Percentiles rank a stretch among this genome's conserved stretches.
phyloP scores from a whole-genome alignment of 257 asterid species.

The Cordia subcordata region DNA sequence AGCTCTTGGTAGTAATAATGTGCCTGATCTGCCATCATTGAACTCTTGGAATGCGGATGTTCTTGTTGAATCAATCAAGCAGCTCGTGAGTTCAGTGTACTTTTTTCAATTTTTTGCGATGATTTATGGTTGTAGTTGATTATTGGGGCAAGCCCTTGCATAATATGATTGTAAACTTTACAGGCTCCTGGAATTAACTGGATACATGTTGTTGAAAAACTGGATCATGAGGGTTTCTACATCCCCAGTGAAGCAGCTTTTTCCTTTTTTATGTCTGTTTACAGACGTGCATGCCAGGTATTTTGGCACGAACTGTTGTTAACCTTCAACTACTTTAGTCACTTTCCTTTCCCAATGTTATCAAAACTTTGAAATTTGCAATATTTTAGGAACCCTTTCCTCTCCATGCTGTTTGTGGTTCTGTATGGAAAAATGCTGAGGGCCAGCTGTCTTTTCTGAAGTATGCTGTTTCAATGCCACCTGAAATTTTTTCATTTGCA shows the following conservation, averaged over 20 bases:
- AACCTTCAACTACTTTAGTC: background rate
- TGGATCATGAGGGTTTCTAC: constrained; percentile 90
- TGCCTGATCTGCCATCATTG: constrained; percentile 43
- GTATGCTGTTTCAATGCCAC: constrained; percentile 70
- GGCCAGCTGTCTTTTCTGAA: constrained; percentile 93
- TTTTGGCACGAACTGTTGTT: background rate
- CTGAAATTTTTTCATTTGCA: constrained; percentile 83
- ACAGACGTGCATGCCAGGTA: constrained; percentile 80
- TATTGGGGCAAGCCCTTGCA: background rate
- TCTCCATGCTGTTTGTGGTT: constrained; percentile 84
- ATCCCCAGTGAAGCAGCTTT: constrained; percentile 75
- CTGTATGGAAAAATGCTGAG: constrained; percentile 87
- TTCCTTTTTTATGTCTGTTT: constrained; percentile 78
- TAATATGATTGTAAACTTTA: constrained; percentile 9
- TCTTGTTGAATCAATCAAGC: constrained; percentile 80
- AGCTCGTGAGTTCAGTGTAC: constrained; percentile 56
- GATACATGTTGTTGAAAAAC: constrained; percentile 68
- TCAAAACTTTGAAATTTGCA: constrained; percentile 1
- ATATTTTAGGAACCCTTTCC: constrained; percentile 80
- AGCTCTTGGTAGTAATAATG: constrained; percentile 56
- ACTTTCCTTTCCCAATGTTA: background rate
- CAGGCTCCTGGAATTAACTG: constrained; percentile 88
- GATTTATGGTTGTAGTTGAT: background rate
- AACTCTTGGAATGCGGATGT: constrained; percentile 75
- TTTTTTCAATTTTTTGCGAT: background rate